Evolutionary conservation across 164 flowering plant species (phyloP), one percentile per base, ranked within the genome.

Genomic region (Magnolia sinica): DNA sequence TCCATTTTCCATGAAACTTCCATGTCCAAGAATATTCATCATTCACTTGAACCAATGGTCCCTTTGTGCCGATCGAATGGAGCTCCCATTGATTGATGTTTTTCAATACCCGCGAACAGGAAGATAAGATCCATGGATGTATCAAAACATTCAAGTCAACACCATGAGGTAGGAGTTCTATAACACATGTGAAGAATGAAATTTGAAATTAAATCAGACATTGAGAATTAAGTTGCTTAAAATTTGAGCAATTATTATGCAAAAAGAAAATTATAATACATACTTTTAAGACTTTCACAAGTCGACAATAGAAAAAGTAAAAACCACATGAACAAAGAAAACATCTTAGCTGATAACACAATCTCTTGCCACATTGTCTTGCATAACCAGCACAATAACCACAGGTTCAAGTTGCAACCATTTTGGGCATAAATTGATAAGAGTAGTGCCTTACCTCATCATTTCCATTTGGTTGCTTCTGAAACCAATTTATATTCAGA

Each of bases 401-500:
- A 31, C 29, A 19, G 8, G 2, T 29, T 16, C 37, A 31, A 31
- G 0, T 37, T 68, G 50, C 50, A 68, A 24, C 14, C 29, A 29
- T 27, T 18, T 27, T 3, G 14, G 27, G 24, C 27, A 66, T 22
- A 66, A 24, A 66, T 27, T 66, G 16, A 66, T n/a, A 18, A n/a
- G 22, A 20, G 69, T 4, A 20, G 29, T 22, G 14, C 22, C 20
- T 68, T 80, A 92, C 98, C 96, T 91, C 98, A 74, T 94, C 98
- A 72, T 94, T 90, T 22, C 97, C 97, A 50, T 87, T 85, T 0
- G 91, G 88, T 55, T 89, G 93, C 87, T 87, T 94, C 87, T 88
- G 94, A 77, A 94, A 91, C 97, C 95, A 87, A 73, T 90, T 92
- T 59, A 94, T 81, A 64, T 91, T 92, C 91, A 89, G 75, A 10